These are phyloP conservation scores for Camelina hispida DNA, from an alignment of 345 rosid genomes.

Conservation along the genomic window DNA sequence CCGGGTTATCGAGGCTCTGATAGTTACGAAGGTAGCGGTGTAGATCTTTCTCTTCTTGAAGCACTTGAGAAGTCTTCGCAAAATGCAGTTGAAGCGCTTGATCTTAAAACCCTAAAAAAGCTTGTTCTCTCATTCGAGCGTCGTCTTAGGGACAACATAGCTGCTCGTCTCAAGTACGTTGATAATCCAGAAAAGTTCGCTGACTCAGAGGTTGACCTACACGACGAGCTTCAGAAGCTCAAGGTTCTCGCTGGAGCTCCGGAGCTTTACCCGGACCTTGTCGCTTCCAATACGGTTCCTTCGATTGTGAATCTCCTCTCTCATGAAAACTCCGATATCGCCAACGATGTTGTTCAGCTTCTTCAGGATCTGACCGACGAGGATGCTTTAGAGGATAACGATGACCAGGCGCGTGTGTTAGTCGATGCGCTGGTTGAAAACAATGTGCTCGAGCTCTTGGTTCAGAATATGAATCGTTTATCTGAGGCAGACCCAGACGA, in stretches of 20 bases:
- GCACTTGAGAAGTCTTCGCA: constrained; percentile 86
- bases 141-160: constrained; percentile 93
- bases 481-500: constrained; percentile 87
- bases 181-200: constrained; percentile 93
- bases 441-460: constrained; percentile 84
- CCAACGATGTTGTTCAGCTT: constrained; percentile 87
- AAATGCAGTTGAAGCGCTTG: constrained; percentile 64
- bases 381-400: constrained; percentile 86
- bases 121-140: constrained; percentile 95
- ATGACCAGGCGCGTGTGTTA: constrained; percentile 75
- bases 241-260: constrained; percentile 91
- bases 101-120: constrained; percentile 79
- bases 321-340: constrained; percentile 86
- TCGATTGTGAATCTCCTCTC: constrained; percentile 82
- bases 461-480: constrained; percentile 85
- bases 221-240: constrained; percentile 89
- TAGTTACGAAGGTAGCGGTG: constrained; percentile 46
- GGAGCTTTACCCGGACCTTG: constrained; percentile 91
- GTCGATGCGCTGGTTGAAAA: constrained; percentile 79
- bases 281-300: constrained; percentile 68
- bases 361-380: constrained; percentile 93
- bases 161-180: constrained; percentile 91
- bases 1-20: constrained; percentile 36
- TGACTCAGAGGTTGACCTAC: constrained; percentile 73
- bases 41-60: constrained; percentile 84